Evolutionary conservation across 2,329 filamentous ascomycete genomes (phyloP).

Genomic region (Dactylellina drechsleri): DNA sequence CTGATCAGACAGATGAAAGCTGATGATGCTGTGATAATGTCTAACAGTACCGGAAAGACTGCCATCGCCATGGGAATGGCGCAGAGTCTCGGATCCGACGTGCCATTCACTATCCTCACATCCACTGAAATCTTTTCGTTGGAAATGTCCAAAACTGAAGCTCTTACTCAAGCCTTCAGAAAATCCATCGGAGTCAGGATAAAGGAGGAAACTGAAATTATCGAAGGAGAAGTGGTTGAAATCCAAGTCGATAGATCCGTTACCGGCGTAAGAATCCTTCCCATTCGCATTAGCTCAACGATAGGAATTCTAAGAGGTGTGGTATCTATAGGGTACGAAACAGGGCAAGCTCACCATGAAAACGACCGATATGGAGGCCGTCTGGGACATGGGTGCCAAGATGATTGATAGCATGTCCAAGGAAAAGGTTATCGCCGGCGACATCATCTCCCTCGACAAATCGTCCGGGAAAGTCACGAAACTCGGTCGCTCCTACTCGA

Average conservation of each 20-base stretch:
- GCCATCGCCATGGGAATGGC: conserved; percentile 99
- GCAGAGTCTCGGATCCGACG: conserved; percentile 90
- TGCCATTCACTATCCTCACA: conserved; percentile 94
- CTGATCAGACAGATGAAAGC: too few species aligned
- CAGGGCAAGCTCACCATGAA: conserved; percentile 99
- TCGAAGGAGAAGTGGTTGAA: conserved; percentile 98
- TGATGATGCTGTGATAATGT: background rate
- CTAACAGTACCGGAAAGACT: conserved; percentile 89
- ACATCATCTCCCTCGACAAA: conserved; percentile 99
- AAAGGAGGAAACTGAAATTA: conserved; percentile 98
- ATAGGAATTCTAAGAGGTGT: conserved; percentile 99
- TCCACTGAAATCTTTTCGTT: conserved; percentile 98
- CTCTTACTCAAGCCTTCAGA: conserved; percentile 96
- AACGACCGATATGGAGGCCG: conserved; percentile 99
- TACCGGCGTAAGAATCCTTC: conserved; percentile 71
- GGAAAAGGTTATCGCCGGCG: conserved; percentile 97
- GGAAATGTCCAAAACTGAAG: conserved; percentile 99
- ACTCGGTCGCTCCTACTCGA: conserved; percentile 90
- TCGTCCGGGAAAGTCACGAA: conserved; percentile 98
- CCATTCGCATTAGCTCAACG: conserved; percentile 84
- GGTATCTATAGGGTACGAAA: conserved; percentile 74
- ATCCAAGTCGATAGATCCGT: conserved; percentile 98
- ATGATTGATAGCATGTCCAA: conserved; percentile 99
- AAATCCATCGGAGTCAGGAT: conserved; percentile 98
- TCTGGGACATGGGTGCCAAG: conserved; percentile 99